Base-by-base conservation (phyloP, 228 moss, liverwort and hornwort genomes). In the Sphagnum fallax region DNA sequence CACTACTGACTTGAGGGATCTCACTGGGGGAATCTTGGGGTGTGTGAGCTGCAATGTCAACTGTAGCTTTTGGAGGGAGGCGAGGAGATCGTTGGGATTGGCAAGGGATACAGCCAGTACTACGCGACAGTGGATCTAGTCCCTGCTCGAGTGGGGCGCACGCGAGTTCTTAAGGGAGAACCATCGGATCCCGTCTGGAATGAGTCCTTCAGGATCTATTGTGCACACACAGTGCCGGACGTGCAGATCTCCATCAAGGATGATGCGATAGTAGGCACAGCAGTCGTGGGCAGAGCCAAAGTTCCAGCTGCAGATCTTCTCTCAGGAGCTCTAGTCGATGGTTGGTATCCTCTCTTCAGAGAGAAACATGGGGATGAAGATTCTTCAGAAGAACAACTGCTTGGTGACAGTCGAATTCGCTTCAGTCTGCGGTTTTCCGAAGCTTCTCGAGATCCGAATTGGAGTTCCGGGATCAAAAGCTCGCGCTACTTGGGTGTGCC, bases 321-420 rank as follows among this genome's bases (percentile, higher is more conserved):
- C 4, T 32, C 47, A 2, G 79, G 78, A 47, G 66, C 74, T 3
- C 64, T 72, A 0, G 14, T 94, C 5, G 88, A 94, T 0, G 84
- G 78, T 13, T 94, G 91, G 94, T 84, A 79, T 64, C 78, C 80
- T 52, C 86, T 94, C 50, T 55, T 65, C 59, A 89, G 75, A 75
- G 94, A 81, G 6, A 77, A 90, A 61, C 77, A 75, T 65, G 67
- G 81, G 0, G 75, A 67, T 11, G 65, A 72, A 32, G 65, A 65
- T 11, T 49, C 49, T 10, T 75, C 87, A 60, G 88, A 85, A 8
- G 66, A 82, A 0, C 52, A 78, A 50, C 51, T 76, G 50, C 72
- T 84, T 49, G 76, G 80, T 2, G 73, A 82, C 4, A 84, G 89
- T 13, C 73, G 81, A 53, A 53, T 94, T 6, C 70, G 70, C 0